Evolutionary conservation across 108 stramenopile genomes (phyloP), one percentile per base, ranked within the genome.

Genomic region (Mayamaea pseudoterrestris): DNA sequence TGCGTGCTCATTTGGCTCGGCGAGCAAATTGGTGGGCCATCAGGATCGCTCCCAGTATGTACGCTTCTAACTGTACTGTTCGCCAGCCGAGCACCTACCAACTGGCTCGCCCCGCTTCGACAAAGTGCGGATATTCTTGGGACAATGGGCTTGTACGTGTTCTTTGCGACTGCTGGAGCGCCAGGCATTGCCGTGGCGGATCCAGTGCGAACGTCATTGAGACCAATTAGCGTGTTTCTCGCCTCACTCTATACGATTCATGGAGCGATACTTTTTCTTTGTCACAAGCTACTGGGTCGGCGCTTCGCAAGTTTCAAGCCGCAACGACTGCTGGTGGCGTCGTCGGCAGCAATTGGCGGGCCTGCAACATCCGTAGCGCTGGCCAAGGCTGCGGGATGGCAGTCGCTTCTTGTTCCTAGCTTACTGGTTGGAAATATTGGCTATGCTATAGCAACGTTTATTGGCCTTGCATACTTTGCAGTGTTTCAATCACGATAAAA

Each of bases 131-230:
- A 88, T 28, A 49, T 58, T 5, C 43, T 83, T 3, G 86, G 86
- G 7, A 78, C 74, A 1, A 37, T 58, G 6, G 47, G 65, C 32
- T 60, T 88, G 8, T 88, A 88, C 55, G 44, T 88, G 2, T 88
- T 88, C 61, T 83, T 83, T 61, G 70, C 81, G 5, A 83, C 86
- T 3, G 81, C 79, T n/a, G 86, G 86, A 13, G 78, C 86, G 9
- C 80, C 80, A 16, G 86, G 86, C 2, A 50, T 78, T 31, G 58
- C 58, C 43, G 60, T 88, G 8, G 74, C 81, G 29, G 69, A 78
- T 29, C 76, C 86, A 16, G 71, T 88, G 6, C 47, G 44, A 25
- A 41, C 66, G 24, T 68, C 86, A 9, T 47, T 83, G 17, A 29
- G 66, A 7, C 79, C 86, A 7, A 43, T 88, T 40, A 60, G 65